Conservation (phyloP, 208 protist genomes). For the Wallacemonas sp. region DNA sequence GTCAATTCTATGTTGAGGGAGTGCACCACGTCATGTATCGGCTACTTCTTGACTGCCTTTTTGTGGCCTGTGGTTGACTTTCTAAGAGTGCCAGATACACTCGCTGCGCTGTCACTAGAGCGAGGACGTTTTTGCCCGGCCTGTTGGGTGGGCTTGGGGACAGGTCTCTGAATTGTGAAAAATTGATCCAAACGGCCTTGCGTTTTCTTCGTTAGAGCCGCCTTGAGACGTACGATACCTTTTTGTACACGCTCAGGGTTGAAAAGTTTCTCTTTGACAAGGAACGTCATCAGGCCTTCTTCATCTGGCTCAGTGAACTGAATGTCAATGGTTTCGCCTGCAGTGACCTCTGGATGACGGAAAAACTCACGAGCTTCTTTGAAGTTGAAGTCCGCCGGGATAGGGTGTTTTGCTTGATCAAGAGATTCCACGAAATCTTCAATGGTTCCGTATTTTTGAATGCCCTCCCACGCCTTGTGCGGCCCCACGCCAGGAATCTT, state of each 20-base stretch:
- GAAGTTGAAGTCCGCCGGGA: constrained; percentile 91
- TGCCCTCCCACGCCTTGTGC: constrained; percentile 94
- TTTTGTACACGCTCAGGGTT: constrained; percentile 89
- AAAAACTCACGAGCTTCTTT: constrained; percentile 93
- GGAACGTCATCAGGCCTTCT: constrained; percentile 96
- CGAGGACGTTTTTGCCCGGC: constrained; percentile 54
- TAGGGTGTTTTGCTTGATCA: constrained; percentile 75
- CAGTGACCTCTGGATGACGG: constrained; percentile 87
- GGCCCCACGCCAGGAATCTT: constrained; percentile 99
- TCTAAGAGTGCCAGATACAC: constrained; percentile 66
- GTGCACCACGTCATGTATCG: not conserved
- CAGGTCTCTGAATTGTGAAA: constrained; percentile 63
- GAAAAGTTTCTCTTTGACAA: constrained; percentile 98
- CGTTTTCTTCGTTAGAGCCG: constrained; percentile 70
- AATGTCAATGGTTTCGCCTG: constrained; percentile 76
- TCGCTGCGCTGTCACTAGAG: constrained; percentile 27
- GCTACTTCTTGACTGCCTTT: constrained; percentile 85
- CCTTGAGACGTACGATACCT: constrained; percentile 76
- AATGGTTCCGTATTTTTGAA: constrained; percentile 95
- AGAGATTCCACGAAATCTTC: constrained; percentile 95
- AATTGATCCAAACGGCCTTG: constrained; percentile 91
- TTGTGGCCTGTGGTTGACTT: constrained; percentile 70
- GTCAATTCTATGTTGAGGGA: no score
- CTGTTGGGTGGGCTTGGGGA: constrained; percentile 2
- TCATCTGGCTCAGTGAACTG: constrained; percentile 97